Percentiles rank a stretch among this genome's conserved stretches.
These are phyloP conservation scores for Lentinula detonsa DNA, from an alignment of 768 basidiomycete species.

Conservation along the genomic window DNA sequence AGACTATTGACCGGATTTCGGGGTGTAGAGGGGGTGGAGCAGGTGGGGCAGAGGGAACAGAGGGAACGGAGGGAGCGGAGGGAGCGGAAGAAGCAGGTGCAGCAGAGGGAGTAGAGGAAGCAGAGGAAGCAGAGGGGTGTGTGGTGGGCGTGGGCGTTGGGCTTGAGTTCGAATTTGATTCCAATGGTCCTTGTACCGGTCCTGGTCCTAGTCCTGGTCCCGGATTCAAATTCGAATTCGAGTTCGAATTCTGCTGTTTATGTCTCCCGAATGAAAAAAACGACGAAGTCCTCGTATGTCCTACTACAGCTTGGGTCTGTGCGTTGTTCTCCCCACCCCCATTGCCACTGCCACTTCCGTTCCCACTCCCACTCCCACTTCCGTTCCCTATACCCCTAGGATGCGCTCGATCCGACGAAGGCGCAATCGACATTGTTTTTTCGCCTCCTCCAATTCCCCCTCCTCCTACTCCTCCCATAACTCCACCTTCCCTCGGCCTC, in stretches of 20 bases:
- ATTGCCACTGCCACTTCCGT: background rate
- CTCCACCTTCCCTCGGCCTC: background rate
- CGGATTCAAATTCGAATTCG: background rate
- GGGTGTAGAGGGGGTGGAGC: conserved; percentile 55
- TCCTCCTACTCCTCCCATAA: background rate
- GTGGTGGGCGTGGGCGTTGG: background rate
- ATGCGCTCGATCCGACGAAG: no score
- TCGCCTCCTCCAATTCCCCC: background rate
- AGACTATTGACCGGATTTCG: conserved; percentile 77
- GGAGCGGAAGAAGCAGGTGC: conserved; percentile 10
- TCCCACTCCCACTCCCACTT: background rate
- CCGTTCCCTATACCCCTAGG: background rate
- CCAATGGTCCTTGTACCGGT: no score
- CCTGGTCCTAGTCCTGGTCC: no score
- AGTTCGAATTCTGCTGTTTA: conserved; percentile 1
- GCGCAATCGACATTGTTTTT: no score
- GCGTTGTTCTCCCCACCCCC: background rate
- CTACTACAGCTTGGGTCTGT: background rate
- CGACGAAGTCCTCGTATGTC: conserved; percentile 43
- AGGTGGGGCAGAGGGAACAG: conserved; percentile 15
- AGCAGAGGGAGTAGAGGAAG: conserved; percentile 10
- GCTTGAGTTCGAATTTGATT: background rate
- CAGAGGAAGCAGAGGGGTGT: background rate
- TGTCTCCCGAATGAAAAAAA: conserved; percentile 53
- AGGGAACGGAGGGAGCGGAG: background rate